Evolutionary conservation across 202 grass and related monocot species (phyloP).

Genomic region (Schoenoplectus triqueter): DNA sequence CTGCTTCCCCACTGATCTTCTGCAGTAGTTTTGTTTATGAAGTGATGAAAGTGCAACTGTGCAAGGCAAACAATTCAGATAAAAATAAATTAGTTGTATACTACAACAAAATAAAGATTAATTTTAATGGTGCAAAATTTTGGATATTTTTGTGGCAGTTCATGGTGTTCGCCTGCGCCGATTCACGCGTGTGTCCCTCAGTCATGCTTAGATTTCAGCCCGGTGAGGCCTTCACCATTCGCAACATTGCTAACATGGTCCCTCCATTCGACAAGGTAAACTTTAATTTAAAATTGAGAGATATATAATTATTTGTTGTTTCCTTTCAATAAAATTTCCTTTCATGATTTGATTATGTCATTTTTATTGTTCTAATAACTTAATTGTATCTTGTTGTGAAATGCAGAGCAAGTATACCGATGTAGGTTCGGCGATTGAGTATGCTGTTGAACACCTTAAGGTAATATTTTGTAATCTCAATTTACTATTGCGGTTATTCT

Average conservation of each 20-base stretch:
- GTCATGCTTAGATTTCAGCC: constrained; percentile 78
- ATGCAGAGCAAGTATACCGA: constrained; percentile 65
- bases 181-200: constrained; percentile 93
- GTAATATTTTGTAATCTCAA: constrained; percentile 39
- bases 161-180: constrained; percentile 92
- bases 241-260: constrained; percentile 93
- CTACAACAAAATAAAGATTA: neutral
- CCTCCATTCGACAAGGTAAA: constrained; percentile 65
- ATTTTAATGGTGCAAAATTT: neutral
- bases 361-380: neutral
- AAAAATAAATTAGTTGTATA: neutral
- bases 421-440: constrained; percentile 76
- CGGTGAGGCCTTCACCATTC: constrained; percentile 88
- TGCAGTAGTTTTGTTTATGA: no score
- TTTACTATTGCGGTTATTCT: neutral
- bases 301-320: neutral
- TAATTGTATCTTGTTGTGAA: neutral
- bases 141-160: constrained; percentile 51
- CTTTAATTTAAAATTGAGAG: neutral
- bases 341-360: neutral
- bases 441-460: constrained; percentile 80
- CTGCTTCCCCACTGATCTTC: no score
- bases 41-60: no score
- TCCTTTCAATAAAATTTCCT: neutral
- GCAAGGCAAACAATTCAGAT: no score